Base-by-base conservation (phyloP, 2,329 filamentous ascomycete species). In the Chrysoporthe puriensis region DNA sequence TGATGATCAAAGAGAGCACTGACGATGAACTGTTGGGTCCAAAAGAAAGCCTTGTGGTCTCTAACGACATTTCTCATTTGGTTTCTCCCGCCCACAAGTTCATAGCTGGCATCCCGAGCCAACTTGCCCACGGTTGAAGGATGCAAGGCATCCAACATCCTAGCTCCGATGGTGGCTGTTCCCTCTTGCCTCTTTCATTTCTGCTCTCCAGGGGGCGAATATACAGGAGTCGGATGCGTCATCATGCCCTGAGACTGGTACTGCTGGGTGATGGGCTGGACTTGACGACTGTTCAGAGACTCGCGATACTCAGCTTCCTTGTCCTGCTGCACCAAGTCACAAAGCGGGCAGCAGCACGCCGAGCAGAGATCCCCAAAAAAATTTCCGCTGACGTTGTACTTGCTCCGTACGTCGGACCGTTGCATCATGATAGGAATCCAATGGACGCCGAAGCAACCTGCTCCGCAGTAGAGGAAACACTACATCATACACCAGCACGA, bases 1-100 rank as follows among this genome's bases (percentile, higher is more conserved):
- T 84, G 85, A 85, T 76, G 85, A 87, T 80, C 83, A 88, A 88
- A 88, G 86, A 88, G 84, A 85, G 84, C 84, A 77, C 84, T 83
- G 84, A 85, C 82, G 81, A 80, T 74, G 72, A 64, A 64, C 40
- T 70, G 60, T 61, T 46, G 58, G 4, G n/a, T 4, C 6, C 46
- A 48, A 8, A 11, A 52, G 18, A 52, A 4, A 7, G 4, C 40
- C 56, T 3, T n/a, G 6, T 14, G n/a, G 7, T 9, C 16, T 50
- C n/a, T 6, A 34, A 56, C 2, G 36, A 13, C 14, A 40, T 9
- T 40, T 40, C 36, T 6, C 36, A 40, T 32, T 52, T 26, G 13
- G n/a, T 26, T 52, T 8, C 11, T 52, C 11, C 48, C 32, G 5
- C 32, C 32, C 54, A 26, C 13, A 3, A 18, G 1, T 4, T 14